phyloP scores from a whole-genome alignment of 805 yeast species.

The Wickerhamomyces hampshirensis region DNA sequence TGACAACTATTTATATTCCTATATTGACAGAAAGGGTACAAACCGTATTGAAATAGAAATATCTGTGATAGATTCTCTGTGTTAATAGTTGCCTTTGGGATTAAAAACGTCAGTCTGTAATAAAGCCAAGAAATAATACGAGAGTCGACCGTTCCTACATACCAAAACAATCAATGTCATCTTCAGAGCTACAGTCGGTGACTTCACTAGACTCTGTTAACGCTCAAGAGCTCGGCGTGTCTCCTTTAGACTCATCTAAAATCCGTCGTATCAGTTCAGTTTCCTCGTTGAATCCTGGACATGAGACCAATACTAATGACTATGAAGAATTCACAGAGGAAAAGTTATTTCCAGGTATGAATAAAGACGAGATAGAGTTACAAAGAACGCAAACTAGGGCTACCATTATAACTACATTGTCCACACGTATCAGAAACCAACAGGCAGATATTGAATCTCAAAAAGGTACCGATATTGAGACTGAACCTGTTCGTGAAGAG shows the following conservation, averaged over 20 bases:
- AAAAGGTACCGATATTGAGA: not conserved
- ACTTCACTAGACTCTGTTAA: not conserved
- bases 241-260: not conserved
- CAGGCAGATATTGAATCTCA: constrained; percentile 6
- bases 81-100: too few relatives aligned
- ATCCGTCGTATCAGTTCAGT: not conserved
- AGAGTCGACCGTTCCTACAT: too few relatives aligned
- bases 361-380: constrained; percentile 33
- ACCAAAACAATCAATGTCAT: not conserved
- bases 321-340: constrained; percentile 17
- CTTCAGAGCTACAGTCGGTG: not conserved
- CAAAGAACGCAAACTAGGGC: constrained; percentile 39
- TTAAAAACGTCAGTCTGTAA: too few relatives aligned
- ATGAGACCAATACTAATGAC: constrained; percentile 3
- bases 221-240: not conserved
- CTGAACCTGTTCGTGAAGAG: constrained; percentile 19
- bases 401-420: constrained; percentile 36
- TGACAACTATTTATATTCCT: too few relatives aligned
- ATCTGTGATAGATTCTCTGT: too few relatives aligned
- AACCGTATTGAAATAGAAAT: too few relatives aligned
- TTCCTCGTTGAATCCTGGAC: not conserved
- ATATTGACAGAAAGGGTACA: too few relatives aligned
- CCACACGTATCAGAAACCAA: constrained; percentile 22
- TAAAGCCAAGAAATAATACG: too few relatives aligned
- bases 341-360: constrained; percentile 35